These are phyloP conservation scores for Agrostemma githago DNA, from an alignment of 148 eudicot genomes.

Conservation along the genomic window DNA sequence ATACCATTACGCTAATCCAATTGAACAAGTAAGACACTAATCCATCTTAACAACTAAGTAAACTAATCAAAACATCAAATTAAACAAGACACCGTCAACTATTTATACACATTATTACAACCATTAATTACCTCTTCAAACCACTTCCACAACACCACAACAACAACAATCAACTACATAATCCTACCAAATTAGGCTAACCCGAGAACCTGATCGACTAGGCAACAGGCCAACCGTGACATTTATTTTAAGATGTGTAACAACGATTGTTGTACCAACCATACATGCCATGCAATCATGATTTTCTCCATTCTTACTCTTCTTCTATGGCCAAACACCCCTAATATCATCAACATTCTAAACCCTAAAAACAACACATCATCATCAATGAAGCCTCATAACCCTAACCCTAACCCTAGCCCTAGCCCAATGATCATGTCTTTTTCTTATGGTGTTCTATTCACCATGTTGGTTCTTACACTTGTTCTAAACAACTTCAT, in stretches of 20 bases:
- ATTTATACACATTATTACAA: neutral
- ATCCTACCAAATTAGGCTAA: neutral
- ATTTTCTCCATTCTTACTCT: conserved; percentile 26
- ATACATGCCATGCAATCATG: conserved; percentile 28
- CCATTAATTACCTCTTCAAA: neutral
- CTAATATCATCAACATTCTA: conserved; percentile 15
- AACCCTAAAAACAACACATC: neutral
- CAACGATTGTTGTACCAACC: conserved; percentile 22
- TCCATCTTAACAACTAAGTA: conserved; percentile 8
- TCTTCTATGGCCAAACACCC: conserved; percentile 21
- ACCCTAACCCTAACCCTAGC: neutral
- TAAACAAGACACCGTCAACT: conserved; percentile 5
- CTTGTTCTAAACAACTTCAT: neutral
- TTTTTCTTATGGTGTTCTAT: conserved; percentile 23
- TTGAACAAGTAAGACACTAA: conserved; percentile 27
- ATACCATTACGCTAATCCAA: conserved; percentile 12
- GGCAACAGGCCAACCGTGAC: no score
- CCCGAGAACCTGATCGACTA: no score
- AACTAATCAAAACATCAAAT: neutral
- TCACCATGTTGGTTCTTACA: conserved; percentile 18
- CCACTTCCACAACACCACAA: no score
- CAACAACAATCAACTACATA: neutral
- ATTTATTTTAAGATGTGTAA: conserved; percentile 14
- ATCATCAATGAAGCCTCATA: neutral
- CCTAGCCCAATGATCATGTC: conserved; percentile 4